A percentile compares a stretch with the other conserved stretches of the same genome.
Evolutionary conservation across 208 protist genomes (phyloP).

Genomic region (Naegleria fowleri): DNA sequence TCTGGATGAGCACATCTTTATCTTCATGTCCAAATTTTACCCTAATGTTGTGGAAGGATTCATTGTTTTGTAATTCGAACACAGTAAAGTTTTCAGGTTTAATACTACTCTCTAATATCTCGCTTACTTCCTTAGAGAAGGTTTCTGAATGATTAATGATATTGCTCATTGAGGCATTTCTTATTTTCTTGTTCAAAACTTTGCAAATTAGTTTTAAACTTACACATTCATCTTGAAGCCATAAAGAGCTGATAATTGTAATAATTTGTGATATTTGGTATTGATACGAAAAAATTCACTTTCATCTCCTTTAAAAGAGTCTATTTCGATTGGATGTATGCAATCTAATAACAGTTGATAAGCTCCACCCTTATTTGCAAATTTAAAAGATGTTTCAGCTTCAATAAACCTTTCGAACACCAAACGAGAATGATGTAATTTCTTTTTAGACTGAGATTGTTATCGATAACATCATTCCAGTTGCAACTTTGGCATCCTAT

Average conservation of each 20-base stretch:
- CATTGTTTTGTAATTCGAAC: background rate
- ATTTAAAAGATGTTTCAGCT: background rate
- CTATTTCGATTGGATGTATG: background rate
- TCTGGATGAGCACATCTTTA: background rate
- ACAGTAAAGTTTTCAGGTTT: background rate
- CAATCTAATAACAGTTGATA: background rate
- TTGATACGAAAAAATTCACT: background rate
- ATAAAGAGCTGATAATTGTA: background rate
- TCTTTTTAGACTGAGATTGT: too few relatives aligned
- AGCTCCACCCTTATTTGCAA: background rate
- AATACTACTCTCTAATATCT: background rate
- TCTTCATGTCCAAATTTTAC: background rate
- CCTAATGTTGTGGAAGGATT: background rate
- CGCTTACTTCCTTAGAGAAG: background rate
- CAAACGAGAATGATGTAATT: background rate
- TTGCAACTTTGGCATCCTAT: too few relatives aligned
- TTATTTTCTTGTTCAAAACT: background rate
- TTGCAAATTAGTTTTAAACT: too few relatives aligned
- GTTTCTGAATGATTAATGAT: background rate
- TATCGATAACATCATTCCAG: too few relatives aligned
- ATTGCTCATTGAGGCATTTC: background rate
- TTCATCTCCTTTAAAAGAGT: background rate
- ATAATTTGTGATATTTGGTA: conserved; percentile 3
- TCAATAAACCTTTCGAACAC: background rate
- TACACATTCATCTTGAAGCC: background rate